Evolutionary conservation across 1,139 yeast genomes (phyloP), one percentile per base, ranked within the genome.

Genomic region (Diutina mesorugosa): DNA sequence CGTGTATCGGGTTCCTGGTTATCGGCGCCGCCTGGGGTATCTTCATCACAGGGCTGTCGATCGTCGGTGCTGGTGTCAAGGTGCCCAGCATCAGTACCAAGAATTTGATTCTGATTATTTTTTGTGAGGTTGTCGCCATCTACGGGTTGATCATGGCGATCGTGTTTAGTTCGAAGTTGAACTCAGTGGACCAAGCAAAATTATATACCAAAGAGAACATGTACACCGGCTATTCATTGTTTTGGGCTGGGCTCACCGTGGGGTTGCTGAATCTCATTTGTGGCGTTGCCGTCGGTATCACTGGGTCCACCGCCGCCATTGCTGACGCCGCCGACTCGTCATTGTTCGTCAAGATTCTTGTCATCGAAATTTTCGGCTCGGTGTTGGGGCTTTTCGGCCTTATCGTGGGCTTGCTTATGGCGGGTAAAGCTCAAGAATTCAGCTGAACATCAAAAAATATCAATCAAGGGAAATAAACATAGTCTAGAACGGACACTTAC

Each of bases 11-110:
- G 14, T 79, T 95, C 60, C 85, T 95, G 57, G 98, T 95, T 21
- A 87, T 91, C 54, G 99, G 99, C 52, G 99, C 99, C 21, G 99
- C 99, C 12, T 93, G 99, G 98, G 99, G 99, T 61, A 95, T 95
- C 63, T 95, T 93, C 70, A 82, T 95, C 60, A 93, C 98, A 1
- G 99, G 99, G 50, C 79, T 97, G 1, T 84, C 97, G 50, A 89
- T 95, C 63, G 74, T 95, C 60, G 99, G 99, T 63, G 99, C 99
- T 5, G 99, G 99, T 74, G 97, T 95, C 60, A 89, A 89, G 70
- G 93, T 96, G 4, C 99, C 99, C 55, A 78, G 98, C 69, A 95
- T 95, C 69, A 91, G 98, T 55, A 95, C 99, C 60, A 95, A 95
- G 78, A 93, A 93, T 72, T 81, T 95, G 69, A 95, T 95, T 60